Conservation (phyloP, 2,329 filamentous ascomycete species). For the Diplocarpon mali region DNA sequence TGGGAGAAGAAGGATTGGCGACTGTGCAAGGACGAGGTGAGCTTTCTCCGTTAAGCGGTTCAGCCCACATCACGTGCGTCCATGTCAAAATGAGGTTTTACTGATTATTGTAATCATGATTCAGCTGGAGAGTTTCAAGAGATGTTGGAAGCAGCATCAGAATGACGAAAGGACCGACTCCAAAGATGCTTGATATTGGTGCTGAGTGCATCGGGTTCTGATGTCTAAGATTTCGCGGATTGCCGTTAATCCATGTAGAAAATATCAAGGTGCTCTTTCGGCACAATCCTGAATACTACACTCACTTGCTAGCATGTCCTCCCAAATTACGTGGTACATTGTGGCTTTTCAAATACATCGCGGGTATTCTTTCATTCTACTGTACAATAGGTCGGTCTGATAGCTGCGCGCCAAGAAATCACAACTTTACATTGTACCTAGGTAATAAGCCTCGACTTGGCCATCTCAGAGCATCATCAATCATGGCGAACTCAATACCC, state of each 20-base stretch:
- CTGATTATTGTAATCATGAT: conserved; percentile 9
- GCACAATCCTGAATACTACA: no score
- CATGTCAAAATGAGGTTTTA: background rate
- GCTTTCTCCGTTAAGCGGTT: conserved; percentile 28
- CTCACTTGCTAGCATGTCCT: no score
- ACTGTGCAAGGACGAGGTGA: conserved; percentile 75
- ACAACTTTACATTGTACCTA: no score
- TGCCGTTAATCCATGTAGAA: conserved; percentile 1
- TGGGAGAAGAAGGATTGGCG: conserved; percentile 96
- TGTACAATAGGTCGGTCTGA: no score
- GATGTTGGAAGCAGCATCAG: conserved; percentile 84
- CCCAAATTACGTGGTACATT: no score
- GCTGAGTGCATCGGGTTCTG: background rate
- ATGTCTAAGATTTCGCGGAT: background rate
- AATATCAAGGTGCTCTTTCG: background rate
- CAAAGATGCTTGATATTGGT: conserved; percentile 47
- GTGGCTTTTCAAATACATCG: no score
- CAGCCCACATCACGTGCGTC: conserved; percentile 18
- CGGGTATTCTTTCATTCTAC: no score
- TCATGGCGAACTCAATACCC: conserved; percentile 16
- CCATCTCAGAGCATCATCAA: conserved; percentile 6
- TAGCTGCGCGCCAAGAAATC: no score
- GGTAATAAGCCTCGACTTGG: conserved; percentile 3
- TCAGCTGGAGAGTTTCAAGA: conserved; percentile 81
- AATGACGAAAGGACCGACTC: conserved; percentile 74